Conservation (phyloP, 2,329 filamentous ascomycete species). For the Trichoderma atrobrunneum region DNA sequence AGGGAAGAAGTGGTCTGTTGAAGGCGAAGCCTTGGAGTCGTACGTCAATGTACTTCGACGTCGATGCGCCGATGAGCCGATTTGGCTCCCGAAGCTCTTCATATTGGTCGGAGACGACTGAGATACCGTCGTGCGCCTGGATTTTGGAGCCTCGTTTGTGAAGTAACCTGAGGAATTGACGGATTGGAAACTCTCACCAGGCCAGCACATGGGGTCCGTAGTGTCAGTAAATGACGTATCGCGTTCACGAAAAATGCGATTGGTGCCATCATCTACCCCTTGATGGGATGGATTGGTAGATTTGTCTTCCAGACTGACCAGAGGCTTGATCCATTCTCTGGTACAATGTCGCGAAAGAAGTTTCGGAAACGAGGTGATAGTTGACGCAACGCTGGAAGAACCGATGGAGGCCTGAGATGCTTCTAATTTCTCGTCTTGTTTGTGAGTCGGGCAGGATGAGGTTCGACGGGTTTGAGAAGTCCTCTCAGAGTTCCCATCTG, state of each 20-base stretch:
- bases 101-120: conserved; percentile 11
- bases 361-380: conserved; percentile 37
- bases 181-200: conserved; percentile 25
- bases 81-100: conserved; percentile 26
- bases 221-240: conserved; percentile 17
- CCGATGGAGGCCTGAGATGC: not conserved
- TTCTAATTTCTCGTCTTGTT: not conserved
- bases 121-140: not conserved
- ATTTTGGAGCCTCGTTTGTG: not conserved
- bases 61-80: conserved; percentile 27
- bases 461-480: not conserved
- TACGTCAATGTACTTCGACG: conserved; percentile 28
- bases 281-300: conserved; percentile 27
- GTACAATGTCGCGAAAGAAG: conserved; percentile 34
- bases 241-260: conserved; percentile 15
- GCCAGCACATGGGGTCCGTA: conserved; percentile 15
- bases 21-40: conserved; percentile 1
- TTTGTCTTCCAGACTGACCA: conserved; percentile 21
- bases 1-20: conserved; percentile 24
- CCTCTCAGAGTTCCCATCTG: not conserved
- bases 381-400: conserved; percentile 24
- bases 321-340: conserved; percentile 32
- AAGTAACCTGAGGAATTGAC: conserved; percentile 25
- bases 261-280: conserved; percentile 33
- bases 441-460: not conserved